Evolutionary conservation across 2,329 filamentous ascomycete species (phyloP), one percentile per base, ranked within the genome.

Genomic region (Apiospora malaysiana): DNA sequence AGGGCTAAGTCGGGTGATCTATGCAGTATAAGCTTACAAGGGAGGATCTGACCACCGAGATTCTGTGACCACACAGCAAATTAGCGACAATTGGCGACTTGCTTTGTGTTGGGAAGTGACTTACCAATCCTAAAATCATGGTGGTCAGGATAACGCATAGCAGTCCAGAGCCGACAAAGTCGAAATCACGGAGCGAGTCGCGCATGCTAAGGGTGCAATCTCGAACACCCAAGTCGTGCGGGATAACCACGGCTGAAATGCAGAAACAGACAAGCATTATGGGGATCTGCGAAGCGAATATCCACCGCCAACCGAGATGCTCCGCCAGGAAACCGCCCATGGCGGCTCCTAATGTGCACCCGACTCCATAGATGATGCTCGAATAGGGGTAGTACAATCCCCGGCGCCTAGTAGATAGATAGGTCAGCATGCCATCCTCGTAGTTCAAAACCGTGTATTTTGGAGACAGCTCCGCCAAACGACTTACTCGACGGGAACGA

Each of bases 311-410:
- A 1, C 63, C 63, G 21, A 66, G 63, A 21, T 43, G 32, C 63
- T 66, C 63, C 18, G 63, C 63, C 63, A 66, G 12, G 23, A 66
- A 23, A 14, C 63, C 63, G 42, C 63, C 63, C 63, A 66, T 14
- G 4, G 63, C 63, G 4, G 63, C 63, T 10, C 63, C 63, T 12
- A 66, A 18, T 1, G 63, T 43, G 23, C 37, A 43, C 16, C 63
- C 63, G 42, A 66, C 37, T 14, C 63, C 63, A n/a, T 42, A 66
- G 37, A 43, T 18, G 10, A 66, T 25, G 14, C 63, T 66, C 9
- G 63, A 42, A 16, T 66, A 66, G 21, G 63, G 63, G 37, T 66
- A 43, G 21, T 66, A 66, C 23, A 66, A 27, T 23, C 42, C 59
- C 18, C 59, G 59, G 12, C 59, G 59, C 25, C 59, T 66, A 14